Conservation (phyloP, 1,139 yeast genomes). For the Scheffersomyces illinoinensis region DNA sequence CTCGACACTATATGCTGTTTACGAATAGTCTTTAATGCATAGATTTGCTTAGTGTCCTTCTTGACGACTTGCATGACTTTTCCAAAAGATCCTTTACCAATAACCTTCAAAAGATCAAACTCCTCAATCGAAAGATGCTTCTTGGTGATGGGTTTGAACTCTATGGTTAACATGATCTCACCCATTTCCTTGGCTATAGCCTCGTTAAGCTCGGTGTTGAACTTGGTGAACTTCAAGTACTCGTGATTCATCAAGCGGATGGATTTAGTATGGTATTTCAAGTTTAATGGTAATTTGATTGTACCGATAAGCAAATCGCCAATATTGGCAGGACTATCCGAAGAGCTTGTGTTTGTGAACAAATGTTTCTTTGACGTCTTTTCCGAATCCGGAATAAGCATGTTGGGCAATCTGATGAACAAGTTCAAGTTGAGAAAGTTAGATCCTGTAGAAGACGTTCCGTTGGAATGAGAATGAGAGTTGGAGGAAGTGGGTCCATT, state of each 20-base stretch:
- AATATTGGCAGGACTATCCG: slow-evolving; percentile 18
- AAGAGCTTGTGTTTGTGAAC: slow-evolving; percentile 19
- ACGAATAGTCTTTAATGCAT: slow-evolving; percentile 90
- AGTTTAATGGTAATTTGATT: slow-evolving; percentile 44
- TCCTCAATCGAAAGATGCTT: slow-evolving; percentile 78
- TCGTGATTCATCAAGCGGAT: slow-evolving; percentile 48
- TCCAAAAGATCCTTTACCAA: slow-evolving; percentile 97
- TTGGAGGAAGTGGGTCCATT: not conserved
- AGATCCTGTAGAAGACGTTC: slow-evolving; percentile 27
- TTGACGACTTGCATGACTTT: slow-evolving; percentile 98
- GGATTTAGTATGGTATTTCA: slow-evolving; percentile 37
- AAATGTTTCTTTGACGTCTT: slow-evolving; percentile 30
- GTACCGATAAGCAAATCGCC: slow-evolving; percentile 48
- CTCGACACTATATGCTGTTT: slow-evolving; percentile 93
- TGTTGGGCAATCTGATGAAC: slow-evolving; percentile 73
- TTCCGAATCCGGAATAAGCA: slow-evolving; percentile 52
- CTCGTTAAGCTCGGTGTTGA: slow-evolving; percentile 18
- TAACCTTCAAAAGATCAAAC: slow-evolving; percentile 88
- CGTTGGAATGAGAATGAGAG: not conserved
- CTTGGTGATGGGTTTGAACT: slow-evolving; percentile 69
- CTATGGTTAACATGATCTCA: slow-evolving; percentile 68
- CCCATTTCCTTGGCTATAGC: slow-evolving; percentile 38
- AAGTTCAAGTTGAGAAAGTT: slow-evolving; percentile 65
- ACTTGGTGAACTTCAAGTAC: slow-evolving; percentile 44
- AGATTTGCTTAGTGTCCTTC: slow-evolving; percentile 90